Base-by-base conservation (phyloP, 768 basidiomycete species). In the Pisolithus albus region DNA sequence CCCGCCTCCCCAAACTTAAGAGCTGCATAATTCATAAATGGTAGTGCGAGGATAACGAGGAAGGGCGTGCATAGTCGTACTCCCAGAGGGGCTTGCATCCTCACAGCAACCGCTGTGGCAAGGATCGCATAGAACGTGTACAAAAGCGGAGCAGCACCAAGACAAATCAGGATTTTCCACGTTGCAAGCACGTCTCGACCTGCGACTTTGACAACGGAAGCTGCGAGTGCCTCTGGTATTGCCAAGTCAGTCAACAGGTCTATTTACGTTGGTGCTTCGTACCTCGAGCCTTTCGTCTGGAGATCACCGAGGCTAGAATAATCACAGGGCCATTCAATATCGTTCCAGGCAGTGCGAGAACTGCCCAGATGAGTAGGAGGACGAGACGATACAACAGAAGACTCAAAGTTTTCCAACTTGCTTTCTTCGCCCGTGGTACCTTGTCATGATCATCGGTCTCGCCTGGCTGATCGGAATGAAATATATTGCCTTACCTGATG, bases 1-100 rank as follows among this genome's bases (percentile, higher is more conserved):
- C 94, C 95, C 32, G 94, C 95, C 66, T 98, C 95, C 40, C 95
- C 95, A 61, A 98, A 98, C 68, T 96, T 95, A 48, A 98, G 78
- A 6, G 95, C 91, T 5, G 92, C 90, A 61, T 87, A 90, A 51
- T 89, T 93, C 74, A 95, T 86, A 66, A 90, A 81, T 13, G 95
- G 95, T 28, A 97, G 68, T 2, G 82, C 73, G 18, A 79, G 72
- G 52, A 88, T 72, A 51, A 92, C 83, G 8, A 88, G 62, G 59
- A 93, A 76, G 0, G 95, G 95, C 2, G 91, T 86, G 70, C 77
- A 81, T 21, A 91, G 68, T 55, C 75, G 78, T 76, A 83, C 86
- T 54, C 73, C 72, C 34, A 82, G 54, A 5, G 89, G 77, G 0
- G 79, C 76, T 21, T 80, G 75, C 36, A 85, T 82, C 59, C 80